phyloP scores from a whole-genome alignment of 441 rosid genomes.

The Capsella rubella region DNA sequence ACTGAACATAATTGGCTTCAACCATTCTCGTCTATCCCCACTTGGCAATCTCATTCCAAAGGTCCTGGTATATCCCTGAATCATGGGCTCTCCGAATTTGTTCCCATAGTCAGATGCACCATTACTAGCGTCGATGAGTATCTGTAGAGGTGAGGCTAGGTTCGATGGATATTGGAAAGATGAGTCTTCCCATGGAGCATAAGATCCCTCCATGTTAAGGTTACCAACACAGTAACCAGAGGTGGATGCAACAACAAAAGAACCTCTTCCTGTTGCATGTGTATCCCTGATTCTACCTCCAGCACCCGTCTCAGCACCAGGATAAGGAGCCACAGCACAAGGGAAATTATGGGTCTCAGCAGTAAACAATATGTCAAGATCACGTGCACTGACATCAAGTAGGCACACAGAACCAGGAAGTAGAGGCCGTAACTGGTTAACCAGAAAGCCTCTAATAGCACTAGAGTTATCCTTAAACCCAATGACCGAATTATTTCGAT shows the following conservation, averaged over 20 bases:
- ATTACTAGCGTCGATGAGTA: slow-evolving; percentile 90
- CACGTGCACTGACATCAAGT: slow-evolving; percentile 53
- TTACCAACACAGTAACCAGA: slow-evolving; percentile 96
- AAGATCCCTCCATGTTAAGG: slow-evolving; percentile 78
- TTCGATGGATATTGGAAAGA: slow-evolving; percentile 82
- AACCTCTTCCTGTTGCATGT: slow-evolving; percentile 96
- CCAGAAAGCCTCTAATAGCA: slow-evolving; percentile 87
- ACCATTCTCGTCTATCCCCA: slow-evolving; percentile 95
- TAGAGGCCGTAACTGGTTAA: slow-evolving; percentile 69
- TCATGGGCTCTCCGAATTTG: slow-evolving; percentile 95
- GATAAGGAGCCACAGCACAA: slow-evolving; percentile 98
- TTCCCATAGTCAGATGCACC: slow-evolving; percentile 98
- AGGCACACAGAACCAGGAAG: slow-evolving; percentile 78
- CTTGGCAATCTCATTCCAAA: slow-evolving; percentile 96
- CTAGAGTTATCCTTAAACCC: slow-evolving; percentile 97
- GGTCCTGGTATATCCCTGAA: slow-evolving; percentile 87
- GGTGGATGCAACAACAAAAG: slow-evolving; percentile 86
- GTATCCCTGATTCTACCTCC: slow-evolving; percentile 98
- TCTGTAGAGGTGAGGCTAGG: slow-evolving; percentile 91
- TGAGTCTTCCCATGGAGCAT: slow-evolving; percentile 91
- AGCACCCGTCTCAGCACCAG: slow-evolving; percentile 98
- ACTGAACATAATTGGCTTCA: slow-evolving; percentile 98
- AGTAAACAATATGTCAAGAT: slow-evolving; percentile 85
- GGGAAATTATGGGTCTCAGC: slow-evolving; percentile 99
- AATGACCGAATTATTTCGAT: slow-evolving; percentile 84